phyloP scores from a whole-genome alignment of 2,329 filamentous ascomycete genomes.

The Rachicladosporium sp. region DNA sequence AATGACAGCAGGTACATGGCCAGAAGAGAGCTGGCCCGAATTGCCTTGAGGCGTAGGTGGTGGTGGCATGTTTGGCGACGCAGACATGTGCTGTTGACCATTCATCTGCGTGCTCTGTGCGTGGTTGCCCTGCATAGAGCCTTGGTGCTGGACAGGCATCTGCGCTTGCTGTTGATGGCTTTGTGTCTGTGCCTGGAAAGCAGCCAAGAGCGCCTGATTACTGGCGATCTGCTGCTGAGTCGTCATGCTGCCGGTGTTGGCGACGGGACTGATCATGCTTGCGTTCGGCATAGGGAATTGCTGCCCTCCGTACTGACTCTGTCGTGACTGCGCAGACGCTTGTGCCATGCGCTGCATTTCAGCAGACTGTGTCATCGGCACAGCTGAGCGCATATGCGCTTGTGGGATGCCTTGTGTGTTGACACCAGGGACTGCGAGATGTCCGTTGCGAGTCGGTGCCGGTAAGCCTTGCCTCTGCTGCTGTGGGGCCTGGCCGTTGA shows the following conservation, averaged over 20 bases:
- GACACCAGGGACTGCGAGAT: conserved; percentile 38
- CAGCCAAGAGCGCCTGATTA: conserved; percentile 20
- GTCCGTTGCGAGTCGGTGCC: conserved; percentile 36
- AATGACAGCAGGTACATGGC: conserved; percentile 43
- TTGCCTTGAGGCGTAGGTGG: conserved; percentile 25
- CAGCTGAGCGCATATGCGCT: conserved; percentile 35
- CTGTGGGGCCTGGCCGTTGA: conserved; percentile 24
- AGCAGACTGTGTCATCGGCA: conserved; percentile 9
- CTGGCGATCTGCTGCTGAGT: conserved; percentile 22
- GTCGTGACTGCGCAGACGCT: conserved; percentile 14
- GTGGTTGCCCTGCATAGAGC: conserved; percentile 5
- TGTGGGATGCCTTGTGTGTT: conserved; percentile 51
- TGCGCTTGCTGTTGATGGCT: conserved; percentile 7
- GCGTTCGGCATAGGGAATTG: conserved; percentile 18
- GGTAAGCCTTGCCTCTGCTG: conserved; percentile 31
- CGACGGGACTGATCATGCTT: conserved; percentile 18
- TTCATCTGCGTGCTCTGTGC: conserved; percentile 12
- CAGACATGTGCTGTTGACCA: conserved; percentile 18
- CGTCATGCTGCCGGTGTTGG: conserved; percentile 14
- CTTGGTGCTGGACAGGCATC: conserved; percentile 8
- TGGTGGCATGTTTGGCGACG: conserved; percentile 26
- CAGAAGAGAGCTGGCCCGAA: conserved; percentile 39
- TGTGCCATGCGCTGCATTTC: conserved; percentile 17
- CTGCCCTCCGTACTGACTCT: conserved; percentile 15
- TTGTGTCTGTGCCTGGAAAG: conserved; percentile 12